Evolutionary conservation across 306 rosid genomes (phyloP).

Genomic region (Urtica urens): DNA sequence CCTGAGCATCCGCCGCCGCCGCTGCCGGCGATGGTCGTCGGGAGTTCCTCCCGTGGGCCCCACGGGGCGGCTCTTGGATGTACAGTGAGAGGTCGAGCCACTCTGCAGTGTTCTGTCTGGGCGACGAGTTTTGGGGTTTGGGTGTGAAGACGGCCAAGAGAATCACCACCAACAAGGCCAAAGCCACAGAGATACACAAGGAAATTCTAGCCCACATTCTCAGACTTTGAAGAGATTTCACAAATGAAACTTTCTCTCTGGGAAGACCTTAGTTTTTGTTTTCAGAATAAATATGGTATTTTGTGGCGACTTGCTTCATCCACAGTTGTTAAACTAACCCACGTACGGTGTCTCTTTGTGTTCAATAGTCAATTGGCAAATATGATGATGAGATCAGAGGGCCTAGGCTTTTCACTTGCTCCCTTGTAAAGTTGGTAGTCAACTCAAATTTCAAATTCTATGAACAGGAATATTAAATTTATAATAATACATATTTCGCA

Average conservation of each 20-base stretch:
- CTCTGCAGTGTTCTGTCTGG: slow-evolving; percentile 23
- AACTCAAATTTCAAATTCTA: too few relatives aligned
- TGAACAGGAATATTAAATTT: too few relatives aligned
- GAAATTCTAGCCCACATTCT: slow-evolving; percentile 40
- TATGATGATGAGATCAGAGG: too few relatives aligned
- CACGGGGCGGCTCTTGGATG: slow-evolving; percentile 47
- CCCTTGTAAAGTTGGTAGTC: too few relatives aligned
- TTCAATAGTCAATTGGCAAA: background rate
- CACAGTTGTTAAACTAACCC: background rate
- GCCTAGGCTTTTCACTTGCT: too few relatives aligned
- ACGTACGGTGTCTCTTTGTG: background rate
- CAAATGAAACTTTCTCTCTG: too few relatives aligned
- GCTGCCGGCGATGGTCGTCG: too few relatives aligned
- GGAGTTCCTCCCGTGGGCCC: slow-evolving; percentile 2
- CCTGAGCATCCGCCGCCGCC: slow-evolving; percentile 15
- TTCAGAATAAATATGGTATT: background rate
- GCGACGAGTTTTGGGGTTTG: slow-evolving; percentile 22
- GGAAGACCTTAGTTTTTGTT: background rate
- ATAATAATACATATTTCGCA: too few relatives aligned
- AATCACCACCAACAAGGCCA: slow-evolving; percentile 50
- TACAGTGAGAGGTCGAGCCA: slow-evolving; percentile 64
- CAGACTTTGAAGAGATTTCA: too few relatives aligned
- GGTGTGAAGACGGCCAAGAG: slow-evolving; percentile 63
- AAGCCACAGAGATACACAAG: slow-evolving; percentile 41
- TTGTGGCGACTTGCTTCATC: background rate